Evolutionary conservation across 768 basidiomycete genomes (phyloP), one percentile per base, ranked within the genome.

Genomic region (Auriscalpium orientale): DNA sequence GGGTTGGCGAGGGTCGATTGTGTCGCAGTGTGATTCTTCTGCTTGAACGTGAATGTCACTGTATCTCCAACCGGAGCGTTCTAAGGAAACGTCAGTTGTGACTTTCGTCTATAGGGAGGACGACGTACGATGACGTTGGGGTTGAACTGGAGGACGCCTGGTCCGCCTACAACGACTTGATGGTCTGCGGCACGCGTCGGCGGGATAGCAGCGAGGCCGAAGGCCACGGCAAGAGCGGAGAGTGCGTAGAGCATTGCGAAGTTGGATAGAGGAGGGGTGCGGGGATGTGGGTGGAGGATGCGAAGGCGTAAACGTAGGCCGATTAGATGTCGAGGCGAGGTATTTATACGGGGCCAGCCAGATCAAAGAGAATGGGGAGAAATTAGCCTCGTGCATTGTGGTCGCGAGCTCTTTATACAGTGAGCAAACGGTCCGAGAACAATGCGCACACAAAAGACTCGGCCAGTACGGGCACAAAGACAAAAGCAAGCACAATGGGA

Each of bases 21-120:
- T 1, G 81, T 82, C 18, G 73, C 79, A 7, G 81, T 83, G 67
- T 60, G 82, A 64, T 83, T 84, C 62, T 80, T 77, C 66, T 79
- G 77, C 60, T 72, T 60, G 71, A 84, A 84, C 22, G 62, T 71
- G 63, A 84, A 84, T 43, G 65, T 50, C 33, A 83, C 69, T 6
- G 64, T 63, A 58, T 84, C 82, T 28, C 80, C 80, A 10, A 67
- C 51, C 33, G 64, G 67, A 11, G 76, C 82, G 56, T 64, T 76
- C 81, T 82, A 40, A 28, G 2, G 10, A 6, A 53, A 20, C 1
- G 10, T 53, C 4, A 40, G 34, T 46, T 4, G 18, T 10, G 11
- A 22, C 38, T 16, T 10, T 16, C 7, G 16, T 8, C 22, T 33
- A n/a, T 18, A 11, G 18, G 12, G 33, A 5, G 47, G 18, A 36